Evolutionary conservation across 495 filamentous ascomycete genomes (phyloP), one percentile per base, ranked within the genome.

Genomic region (Diplogelasinospora grovesii): DNA sequence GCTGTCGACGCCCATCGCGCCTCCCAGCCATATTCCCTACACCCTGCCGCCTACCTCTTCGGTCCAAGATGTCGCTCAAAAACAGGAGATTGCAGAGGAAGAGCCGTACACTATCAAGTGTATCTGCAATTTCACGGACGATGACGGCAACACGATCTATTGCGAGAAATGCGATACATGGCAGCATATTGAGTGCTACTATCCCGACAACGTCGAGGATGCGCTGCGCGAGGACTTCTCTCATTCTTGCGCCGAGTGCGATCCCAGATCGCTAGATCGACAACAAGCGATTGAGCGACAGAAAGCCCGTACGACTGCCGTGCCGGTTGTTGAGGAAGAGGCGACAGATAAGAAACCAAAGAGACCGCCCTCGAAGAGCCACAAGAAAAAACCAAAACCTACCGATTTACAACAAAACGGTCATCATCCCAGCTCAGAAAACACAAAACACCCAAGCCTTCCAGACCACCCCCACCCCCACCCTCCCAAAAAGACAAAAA

Each of bases 131-230:
- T 96, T 80, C 58, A 51, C 77, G 54, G 89, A 95, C 69, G 92
- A 97, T 73, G 92, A 99, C 70, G 92, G 93, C 55, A 87, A 83
- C 61, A 99, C 93, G 41, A 92, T 99, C 41, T 86, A 84, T 65
- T 99, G 92, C 74, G 92, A 99, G 59, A 70, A 68, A 41, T 99
- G 92, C 66, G 84, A 95, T 57, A 93, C 87, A 29, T 99, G 92
- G 92, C 92, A 99, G 64, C 92, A 99, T 64, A 89, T 93, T 47
- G 77, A 86, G 51, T 99, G 92, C 66, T 96, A 95, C 64, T 93
- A 95, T 57, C 81, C 84, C 35, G 68, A 78, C 36, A 74, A 73
- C 35, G 56, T 70, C 39, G 73, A 78, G 24, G 81, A 93, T 30
- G 90, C 86, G 26, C 75, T 85, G 15, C 75, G 81, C 50, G 62